A percentile compares a stretch with the other conserved stretches of the same genome.
Evolutionary conservation across 306 rosid genomes (phyloP).

Genomic region (Cicer bijugum): DNA sequence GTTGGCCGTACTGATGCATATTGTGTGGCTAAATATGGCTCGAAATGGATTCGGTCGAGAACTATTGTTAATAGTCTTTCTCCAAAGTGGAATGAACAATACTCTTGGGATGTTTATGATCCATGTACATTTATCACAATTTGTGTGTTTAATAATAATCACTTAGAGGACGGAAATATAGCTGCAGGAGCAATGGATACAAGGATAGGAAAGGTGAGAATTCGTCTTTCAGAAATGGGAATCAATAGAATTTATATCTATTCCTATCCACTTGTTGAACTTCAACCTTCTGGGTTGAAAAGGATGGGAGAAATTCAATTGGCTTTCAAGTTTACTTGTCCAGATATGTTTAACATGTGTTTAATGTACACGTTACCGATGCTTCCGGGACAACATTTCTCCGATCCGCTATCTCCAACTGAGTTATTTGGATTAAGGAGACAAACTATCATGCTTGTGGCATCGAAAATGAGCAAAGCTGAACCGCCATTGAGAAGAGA

Average conservation of each 20-base stretch:
- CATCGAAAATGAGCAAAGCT: conserved; percentile 36
- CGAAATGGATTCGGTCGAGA: conserved; percentile 51
- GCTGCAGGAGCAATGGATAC: conserved; percentile 37
- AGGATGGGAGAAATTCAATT: conserved; percentile 51
- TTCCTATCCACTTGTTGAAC: conserved; percentile 46
- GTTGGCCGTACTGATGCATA: conserved; percentile 47
- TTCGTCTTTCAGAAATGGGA: conserved; percentile 39
- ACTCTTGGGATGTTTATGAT: conserved; percentile 50
- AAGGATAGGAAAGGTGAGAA: conserved; percentile 50
- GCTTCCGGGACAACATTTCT: conserved; percentile 41
- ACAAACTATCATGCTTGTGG: conserved; percentile 35
- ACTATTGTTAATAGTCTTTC: conserved; percentile 45
- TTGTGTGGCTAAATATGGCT: conserved; percentile 54
- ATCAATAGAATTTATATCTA: conserved; percentile 11
- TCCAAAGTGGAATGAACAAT: conserved; percentile 52
- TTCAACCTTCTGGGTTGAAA: conserved; percentile 49
- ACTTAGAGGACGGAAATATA: conserved; percentile 26
- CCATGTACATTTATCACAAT: conserved; percentile 46
- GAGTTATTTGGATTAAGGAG: conserved; percentile 37
- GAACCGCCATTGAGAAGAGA: conserved; percentile 46
- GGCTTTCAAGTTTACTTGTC: conserved; percentile 45
- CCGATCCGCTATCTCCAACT: conserved; percentile 30
- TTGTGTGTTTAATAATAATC: conserved; percentile 46
- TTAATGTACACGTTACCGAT: conserved; percentile 39
- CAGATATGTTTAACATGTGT: background rate